A percentile compares a stretch with the other conserved stretches of the same genome.
Conservation (phyloP, 2,329 filamentous ascomycete species). For the Colletotrichum tropicicola region DNA sequence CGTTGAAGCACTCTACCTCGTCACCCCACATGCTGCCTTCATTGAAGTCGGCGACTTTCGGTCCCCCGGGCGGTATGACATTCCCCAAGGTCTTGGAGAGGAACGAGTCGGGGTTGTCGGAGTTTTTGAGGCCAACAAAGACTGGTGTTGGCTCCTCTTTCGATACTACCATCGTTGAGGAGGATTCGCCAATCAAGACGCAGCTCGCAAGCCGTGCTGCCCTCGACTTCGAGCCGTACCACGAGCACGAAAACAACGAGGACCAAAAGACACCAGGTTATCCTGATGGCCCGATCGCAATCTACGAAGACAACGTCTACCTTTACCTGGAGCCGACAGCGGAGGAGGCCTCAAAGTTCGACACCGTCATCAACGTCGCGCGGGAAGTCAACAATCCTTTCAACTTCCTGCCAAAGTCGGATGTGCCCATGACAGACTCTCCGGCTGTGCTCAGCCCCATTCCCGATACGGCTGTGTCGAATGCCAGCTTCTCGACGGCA, state of each 20-base stretch:
- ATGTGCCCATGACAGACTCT: conserved; percentile 39
- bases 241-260: conserved; percentile 76
- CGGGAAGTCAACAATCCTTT: conserved; percentile 85
- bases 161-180: conserved; percentile 59
- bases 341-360: conserved; percentile 79
- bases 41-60: conserved; percentile 67
- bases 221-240: conserved; percentile 68
- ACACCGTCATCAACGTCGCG: conserved; percentile 86
- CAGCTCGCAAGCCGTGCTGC: conserved; percentile 69
- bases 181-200: conserved; percentile 66
- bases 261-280: conserved; percentile 86
- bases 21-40: conserved; percentile 73
- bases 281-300: conserved; percentile 82
- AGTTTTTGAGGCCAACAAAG: conserved; percentile 63
- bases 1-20: conserved; percentile 73
- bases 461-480: conserved; percentile 66
- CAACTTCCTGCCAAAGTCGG: conserved; percentile 42
- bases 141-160: conserved; percentile 45
- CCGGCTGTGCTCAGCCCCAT: conserved; percentile 53
- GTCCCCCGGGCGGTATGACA: conserved; percentile 69
- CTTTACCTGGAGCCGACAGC: conserved; percentile 83
- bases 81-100: conserved; percentile 69
- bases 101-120: conserved; percentile 68
- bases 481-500: conserved; percentile 67
- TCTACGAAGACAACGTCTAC: conserved; percentile 81